Base-by-base conservation (phyloP, 1,284 basidiomycete species). In the Moniliella sp. region DNA sequence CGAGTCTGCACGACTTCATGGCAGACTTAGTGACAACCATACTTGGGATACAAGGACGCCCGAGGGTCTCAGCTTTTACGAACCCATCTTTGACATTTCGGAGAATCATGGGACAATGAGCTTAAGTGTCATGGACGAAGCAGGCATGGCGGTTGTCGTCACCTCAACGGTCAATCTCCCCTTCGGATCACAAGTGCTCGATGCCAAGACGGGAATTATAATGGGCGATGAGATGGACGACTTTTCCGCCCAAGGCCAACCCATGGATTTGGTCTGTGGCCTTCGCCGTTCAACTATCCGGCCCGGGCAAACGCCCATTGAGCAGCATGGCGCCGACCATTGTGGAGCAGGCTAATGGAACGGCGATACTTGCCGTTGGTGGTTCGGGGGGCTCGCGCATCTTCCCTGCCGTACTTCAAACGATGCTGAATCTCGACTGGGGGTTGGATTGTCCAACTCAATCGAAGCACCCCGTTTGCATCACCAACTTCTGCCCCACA, bases 391-490 rank as follows among this genome's bases (percentile, higher is more conserved):
- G 84, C 13, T 74, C 75, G 2, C 69, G 76, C 12, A 93, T 94
- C 39, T 80, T 88, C 60, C 67, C 72, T 0, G 65, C 80, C 0
- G 64, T 91, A 4, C 71, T 78, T 30, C 82, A 88, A 57, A 72
- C 75, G 15, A 61, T 94, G 5, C 61, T 91, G 14, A 82, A 88
- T 58, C 57, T 82, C 14, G 69, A 78, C 34, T 78, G 77, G 69
- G 83, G 77, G 0, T 66, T 79, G 62, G 74, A 88, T 49, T 78
- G 18, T 74, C 75, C 36, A 60, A 69, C 18, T 80, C 86, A 0
- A 73, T 94, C 21, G 88, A 94, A 61, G 69, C 64, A 41, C 75
- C 79, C 0, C 68, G 86, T n/a, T 57, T 91, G n/a, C 86, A 94
- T 54, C 73, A 91, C 54, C 88, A 94, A 57, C 37, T 55, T 14